Evolutionary conservation across 2,329 filamentous ascomycete species (phyloP), one percentile per base, ranked within the genome.

Genomic region (Trichothecium roseum): DNA sequence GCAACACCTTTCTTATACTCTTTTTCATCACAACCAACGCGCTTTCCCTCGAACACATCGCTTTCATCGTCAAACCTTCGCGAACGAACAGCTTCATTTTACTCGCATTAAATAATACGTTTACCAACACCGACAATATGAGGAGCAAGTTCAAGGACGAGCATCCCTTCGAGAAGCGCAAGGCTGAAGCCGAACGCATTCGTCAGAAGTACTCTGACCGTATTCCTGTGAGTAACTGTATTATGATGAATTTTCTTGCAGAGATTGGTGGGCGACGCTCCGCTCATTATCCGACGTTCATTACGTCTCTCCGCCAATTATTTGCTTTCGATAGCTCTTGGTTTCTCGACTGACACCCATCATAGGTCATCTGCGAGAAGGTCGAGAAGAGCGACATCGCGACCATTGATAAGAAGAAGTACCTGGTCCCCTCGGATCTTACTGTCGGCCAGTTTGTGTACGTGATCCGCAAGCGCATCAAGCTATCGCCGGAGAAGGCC

Each of bases 81-180:
- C 16, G 15, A 18, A 22, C 6, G 15, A 28, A 16, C 18, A 28
- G n/a, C 29, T 15, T 15, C 30, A 32, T 15, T 32, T 6, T 10
- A 24, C 20, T 24, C 6, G 6, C 20, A 24, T 10, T 24, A 24
- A 10, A 24, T 10, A 10, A 24, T 24, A 24, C 43, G n/a, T n/a
- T n/a, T n/a, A n/a, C n/a, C n/a, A 51, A 51, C 49, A 59, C 60
- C 58, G 56, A 57, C 72, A 85, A 57, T 49, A 95, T 95, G 87
- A 84, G 88, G 60, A 94, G 86, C 74, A 96, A 96, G 79, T 98
- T 98, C 68, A 98, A 98, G 87, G 91, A 98, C 81, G 91, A 96
- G 78, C 91, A 96, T 65, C 87, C 86, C 53, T 96, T 96, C 63
- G 91, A 96, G 82, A 98, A 98, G 85, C 87, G 91, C 71, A 95